Percentiles rank a stretch among this genome's conserved stretches.
These are phyloP conservation scores for Neofusicoccum kwambonambiense DNA, from an alignment of 2,329 filamentous ascomycete genomes.

Conservation along the genomic window DNA sequence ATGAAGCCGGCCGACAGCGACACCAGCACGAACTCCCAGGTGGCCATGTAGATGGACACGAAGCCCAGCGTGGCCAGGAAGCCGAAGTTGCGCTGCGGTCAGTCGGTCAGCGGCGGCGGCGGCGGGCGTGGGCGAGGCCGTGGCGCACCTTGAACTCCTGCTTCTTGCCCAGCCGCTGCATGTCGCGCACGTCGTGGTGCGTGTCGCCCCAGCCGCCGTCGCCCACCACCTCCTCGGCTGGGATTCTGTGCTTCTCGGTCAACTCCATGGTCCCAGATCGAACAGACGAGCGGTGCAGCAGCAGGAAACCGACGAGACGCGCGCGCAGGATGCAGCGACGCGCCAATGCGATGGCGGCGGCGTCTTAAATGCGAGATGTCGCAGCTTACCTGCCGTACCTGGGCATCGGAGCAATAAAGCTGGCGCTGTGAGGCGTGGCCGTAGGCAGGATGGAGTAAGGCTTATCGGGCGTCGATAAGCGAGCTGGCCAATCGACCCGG, in stretches of 20 bases:
- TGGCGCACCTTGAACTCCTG: slow-evolving; percentile 45
- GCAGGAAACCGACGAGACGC: too few relatives aligned
- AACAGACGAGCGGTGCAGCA: background rate
- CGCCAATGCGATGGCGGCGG: too few relatives aligned
- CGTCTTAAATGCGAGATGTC: background rate
- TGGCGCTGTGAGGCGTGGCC: background rate
- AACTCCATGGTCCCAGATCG: background rate
- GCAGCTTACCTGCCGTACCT: background rate
- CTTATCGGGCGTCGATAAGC: background rate
- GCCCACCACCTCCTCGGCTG: slow-evolving; percentile 1
- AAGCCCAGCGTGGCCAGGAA: slow-evolving; percentile 54
- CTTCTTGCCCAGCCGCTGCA: slow-evolving; percentile 51
- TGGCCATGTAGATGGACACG: slow-evolving; percentile 53
- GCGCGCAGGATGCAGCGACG: too few relatives aligned
- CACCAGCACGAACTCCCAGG: slow-evolving; percentile 53
- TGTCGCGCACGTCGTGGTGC: slow-evolving; percentile 31
- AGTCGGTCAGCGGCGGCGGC: background rate
- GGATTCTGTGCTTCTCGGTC: background rate
- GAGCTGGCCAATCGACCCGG: background rate
- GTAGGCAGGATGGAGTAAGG: background rate
- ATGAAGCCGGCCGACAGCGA: slow-evolving; percentile 23
- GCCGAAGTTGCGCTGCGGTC: slow-evolving; percentile 46
- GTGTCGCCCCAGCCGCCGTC: slow-evolving; percentile 18
- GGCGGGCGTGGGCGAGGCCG: too few relatives aligned
- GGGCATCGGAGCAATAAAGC: background rate